phyloP scores from a whole-genome alignment of 2,329 filamentous ascomycete species.

The Daldinia sp. region DNA sequence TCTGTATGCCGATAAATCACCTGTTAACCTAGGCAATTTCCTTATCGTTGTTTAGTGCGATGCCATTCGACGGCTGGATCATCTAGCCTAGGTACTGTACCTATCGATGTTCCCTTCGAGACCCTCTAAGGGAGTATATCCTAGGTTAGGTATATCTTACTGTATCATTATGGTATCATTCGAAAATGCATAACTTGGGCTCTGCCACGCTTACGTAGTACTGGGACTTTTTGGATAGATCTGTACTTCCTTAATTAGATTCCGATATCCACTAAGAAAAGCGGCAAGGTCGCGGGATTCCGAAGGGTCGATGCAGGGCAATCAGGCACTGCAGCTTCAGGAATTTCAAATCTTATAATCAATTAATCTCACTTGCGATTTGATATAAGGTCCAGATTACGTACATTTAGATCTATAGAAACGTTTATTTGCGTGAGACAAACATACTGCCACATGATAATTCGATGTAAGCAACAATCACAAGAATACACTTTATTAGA shows the following conservation, averaged over 20 bases:
- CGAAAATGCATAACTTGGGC: slow-evolving; percentile 11
- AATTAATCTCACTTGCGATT: neutral
- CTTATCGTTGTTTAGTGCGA: slow-evolving; percentile 12
- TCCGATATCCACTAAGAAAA: slow-evolving; percentile 23
- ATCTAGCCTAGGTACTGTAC: no score
- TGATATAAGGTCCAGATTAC: neutral
- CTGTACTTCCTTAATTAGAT: slow-evolving; percentile 28
- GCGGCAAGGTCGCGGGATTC: slow-evolving; percentile 20
- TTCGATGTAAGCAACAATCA: no score
- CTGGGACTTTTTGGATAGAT: slow-evolving; percentile 29
- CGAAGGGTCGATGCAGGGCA: slow-evolving; percentile 7
- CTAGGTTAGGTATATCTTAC: slow-evolving; percentile 26
- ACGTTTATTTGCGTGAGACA: no score
- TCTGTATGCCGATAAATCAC: neutral
- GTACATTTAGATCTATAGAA: neutral
- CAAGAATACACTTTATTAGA: no score
- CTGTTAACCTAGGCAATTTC: neutral
- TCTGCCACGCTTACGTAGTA: slow-evolving; percentile 29
- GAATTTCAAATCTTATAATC: no score
- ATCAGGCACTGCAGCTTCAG: slow-evolving; percentile 19
- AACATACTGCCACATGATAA: neutral
- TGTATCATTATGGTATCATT: slow-evolving; percentile 16
- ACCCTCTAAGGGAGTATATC: no score
- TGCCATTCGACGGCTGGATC: neutral
- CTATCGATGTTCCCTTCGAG: neutral